Evolutionary conservation across 352 stramenopile species (phyloP).

Genomic region (Detonula confervacea): DNA sequence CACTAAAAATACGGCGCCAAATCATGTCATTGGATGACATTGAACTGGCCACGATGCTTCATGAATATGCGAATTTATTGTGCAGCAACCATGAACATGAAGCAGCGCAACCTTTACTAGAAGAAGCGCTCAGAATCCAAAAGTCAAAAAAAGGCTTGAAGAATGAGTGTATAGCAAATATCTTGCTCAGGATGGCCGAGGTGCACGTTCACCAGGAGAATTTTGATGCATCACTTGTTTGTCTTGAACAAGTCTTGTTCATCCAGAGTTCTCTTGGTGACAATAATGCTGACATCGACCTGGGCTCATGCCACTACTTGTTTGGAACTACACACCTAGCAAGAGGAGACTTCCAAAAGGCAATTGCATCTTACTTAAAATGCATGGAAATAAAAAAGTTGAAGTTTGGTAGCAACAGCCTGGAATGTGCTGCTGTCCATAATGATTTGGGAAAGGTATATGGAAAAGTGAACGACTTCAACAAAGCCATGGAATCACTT

Average conservation of each 20-base stretch:
- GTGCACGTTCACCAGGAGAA: constrained; percentile 43
- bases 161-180: constrained; percentile 50
- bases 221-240: constrained; percentile 56
- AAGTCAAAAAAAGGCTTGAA: constrained; percentile 55
- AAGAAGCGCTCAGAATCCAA: constrained; percentile 60
- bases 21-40: constrained; percentile 58
- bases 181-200: constrained; percentile 53
- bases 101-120: constrained; percentile 48
- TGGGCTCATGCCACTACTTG: constrained; percentile 48
- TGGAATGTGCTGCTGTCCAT: constrained; percentile 56
- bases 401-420: constrained; percentile 47
- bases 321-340: constrained; percentile 52
- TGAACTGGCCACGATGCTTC: constrained; percentile 51
- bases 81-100: constrained; percentile 44
- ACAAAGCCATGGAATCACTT: constrained; percentile 63
- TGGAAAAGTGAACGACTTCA: constrained; percentile 47
- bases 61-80: constrained; percentile 53
- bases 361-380: constrained; percentile 44
- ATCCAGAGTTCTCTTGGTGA: constrained; percentile 47
- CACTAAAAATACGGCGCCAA: constrained; percentile 50
- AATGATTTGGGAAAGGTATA: constrained; percentile 60
- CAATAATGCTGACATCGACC: constrained; percentile 35
- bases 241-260: constrained; percentile 60
- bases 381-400: constrained; percentile 47
- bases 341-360: constrained; percentile 52